Conservation (phyloP, 345 rosid genomes). For the Dimocarpus longan region DNA sequence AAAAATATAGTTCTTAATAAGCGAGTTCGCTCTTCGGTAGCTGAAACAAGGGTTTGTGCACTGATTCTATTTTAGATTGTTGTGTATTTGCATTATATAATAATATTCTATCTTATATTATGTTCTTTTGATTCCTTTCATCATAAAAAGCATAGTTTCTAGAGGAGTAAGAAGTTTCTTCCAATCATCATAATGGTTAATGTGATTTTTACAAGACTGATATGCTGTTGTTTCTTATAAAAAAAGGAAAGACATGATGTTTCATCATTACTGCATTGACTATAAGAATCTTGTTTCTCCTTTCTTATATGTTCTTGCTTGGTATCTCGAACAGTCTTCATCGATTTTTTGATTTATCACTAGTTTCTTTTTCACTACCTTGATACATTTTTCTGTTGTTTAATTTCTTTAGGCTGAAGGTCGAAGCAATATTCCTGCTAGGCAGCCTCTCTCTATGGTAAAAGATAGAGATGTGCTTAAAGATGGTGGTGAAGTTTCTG, state of each 20-base stretch:
- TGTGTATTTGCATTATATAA: conserved; percentile 5
- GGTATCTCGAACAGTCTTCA: neutral
- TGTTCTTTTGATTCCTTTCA: neutral
- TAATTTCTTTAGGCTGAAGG: conserved; percentile 40
- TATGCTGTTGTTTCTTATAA: neutral
- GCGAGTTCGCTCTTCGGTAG: conserved; percentile 52
- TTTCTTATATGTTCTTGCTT: neutral
- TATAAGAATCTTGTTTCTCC: neutral
- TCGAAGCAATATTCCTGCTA: conserved; percentile 33
- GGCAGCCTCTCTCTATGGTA: conserved; percentile 42
- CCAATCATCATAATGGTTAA: neutral
- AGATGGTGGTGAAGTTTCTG: conserved; percentile 47
- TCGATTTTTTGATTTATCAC: neutral
- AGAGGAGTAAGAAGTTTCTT: neutral
- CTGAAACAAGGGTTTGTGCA: conserved; percentile 57
- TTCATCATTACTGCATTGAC: neutral
- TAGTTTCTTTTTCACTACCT: neutral
- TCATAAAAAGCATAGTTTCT: neutral
- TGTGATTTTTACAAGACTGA: conserved; percentile 7
- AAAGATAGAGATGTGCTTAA: conserved; percentile 48
- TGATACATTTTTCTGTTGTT: conserved; percentile 11
- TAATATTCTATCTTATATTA: neutral
- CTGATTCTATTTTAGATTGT: neutral
- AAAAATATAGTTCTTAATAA: conserved; percentile 51
- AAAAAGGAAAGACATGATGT: neutral